These are phyloP conservation scores for Talaromyces sp. DNA, from an alignment of 2,329 filamentous ascomycete genomes.

Conservation along the genomic window DNA sequence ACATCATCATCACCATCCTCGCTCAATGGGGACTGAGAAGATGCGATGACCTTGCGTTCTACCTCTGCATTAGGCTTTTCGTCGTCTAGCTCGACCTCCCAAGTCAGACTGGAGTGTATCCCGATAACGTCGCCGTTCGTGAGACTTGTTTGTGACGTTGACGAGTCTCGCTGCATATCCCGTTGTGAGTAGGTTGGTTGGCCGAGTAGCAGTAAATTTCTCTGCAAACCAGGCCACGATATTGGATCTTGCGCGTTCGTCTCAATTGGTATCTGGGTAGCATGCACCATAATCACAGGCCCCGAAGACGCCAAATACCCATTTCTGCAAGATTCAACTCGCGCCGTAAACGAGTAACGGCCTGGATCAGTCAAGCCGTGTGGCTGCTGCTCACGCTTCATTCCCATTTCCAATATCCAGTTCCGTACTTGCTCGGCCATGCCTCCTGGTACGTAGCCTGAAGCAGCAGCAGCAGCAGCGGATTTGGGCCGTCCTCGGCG, in stretches of 20 bases:
- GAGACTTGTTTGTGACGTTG: not conserved
- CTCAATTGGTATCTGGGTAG: not conserved
- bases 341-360: constrained; percentile 3
- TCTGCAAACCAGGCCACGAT: not conserved
- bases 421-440: constrained; percentile 38
- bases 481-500: constrained; percentile 23
- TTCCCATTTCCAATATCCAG: constrained; percentile 37
- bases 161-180: not conserved
- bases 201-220: constrained; percentile 27
- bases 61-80: not conserved
- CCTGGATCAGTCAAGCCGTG: not conserved
- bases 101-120: constrained; percentile 28
- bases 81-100: constrained; percentile 29
- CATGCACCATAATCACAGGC: constrained; percentile 4
- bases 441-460: constrained; percentile 31
- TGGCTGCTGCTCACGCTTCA: constrained; percentile 23
- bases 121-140: constrained; percentile 23
- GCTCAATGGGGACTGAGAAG: constrained; percentile 6
- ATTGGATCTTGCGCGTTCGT: not conserved
- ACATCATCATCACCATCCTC: not conserved
- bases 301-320: constrained; percentile 9
- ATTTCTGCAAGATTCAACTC: not conserved
- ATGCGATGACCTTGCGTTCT: not conserved
- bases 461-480: constrained; percentile 18
- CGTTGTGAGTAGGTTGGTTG: not conserved